Base-by-base conservation (phyloP, 1,284 basidiomycete species). In the Macrocystidia cucumis region DNA sequence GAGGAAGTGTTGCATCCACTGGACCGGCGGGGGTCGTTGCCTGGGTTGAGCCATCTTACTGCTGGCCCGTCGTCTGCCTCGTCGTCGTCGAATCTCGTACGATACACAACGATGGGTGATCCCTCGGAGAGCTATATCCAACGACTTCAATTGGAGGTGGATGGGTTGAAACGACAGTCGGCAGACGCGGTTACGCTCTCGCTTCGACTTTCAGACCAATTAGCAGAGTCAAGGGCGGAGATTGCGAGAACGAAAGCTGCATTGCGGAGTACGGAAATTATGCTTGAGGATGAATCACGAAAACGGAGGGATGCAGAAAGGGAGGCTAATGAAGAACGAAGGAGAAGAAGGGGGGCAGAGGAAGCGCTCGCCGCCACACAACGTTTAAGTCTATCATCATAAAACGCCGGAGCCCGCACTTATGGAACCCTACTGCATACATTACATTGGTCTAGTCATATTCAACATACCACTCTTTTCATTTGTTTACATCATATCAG, bases 141-240 rank as follows among this genome's bases (percentile, higher is more conserved):
- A 39, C 68, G 67, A 32, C 63, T 83, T 54, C 67, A 74, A 49
- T 67, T 67, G 46, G 80, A 85, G 56, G 65, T 81, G 49, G 68
- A 65, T 9, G 65, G 55, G 22, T 57, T 84, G 37, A 69, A 76
- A 32, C 67, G 70, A 40, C 78, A 82, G 51, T 71, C 77, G 12
- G 66, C 74, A 9, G 78, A 84, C 43, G 77, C 78, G 3, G 65
- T 78, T 29, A 70, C 72, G 2, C 63, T 74, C 25, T 78, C 76
- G 8, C 52, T 74, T 33, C 64, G 72, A 39, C 62, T 85, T 44
- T 69, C 78, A 12, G 78, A 80, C 45, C 75, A 82, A 48, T 63
- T 85, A 9, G 62, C 69, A 5, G 69, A 76, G 41, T 74, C 69
- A 3, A 72, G 79, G 45, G 60, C 72, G 22, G 80, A 83, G 44